Conservation (phyloP, 2,329 filamentous ascomycete species). For the Aspergillus glaucus region DNA sequence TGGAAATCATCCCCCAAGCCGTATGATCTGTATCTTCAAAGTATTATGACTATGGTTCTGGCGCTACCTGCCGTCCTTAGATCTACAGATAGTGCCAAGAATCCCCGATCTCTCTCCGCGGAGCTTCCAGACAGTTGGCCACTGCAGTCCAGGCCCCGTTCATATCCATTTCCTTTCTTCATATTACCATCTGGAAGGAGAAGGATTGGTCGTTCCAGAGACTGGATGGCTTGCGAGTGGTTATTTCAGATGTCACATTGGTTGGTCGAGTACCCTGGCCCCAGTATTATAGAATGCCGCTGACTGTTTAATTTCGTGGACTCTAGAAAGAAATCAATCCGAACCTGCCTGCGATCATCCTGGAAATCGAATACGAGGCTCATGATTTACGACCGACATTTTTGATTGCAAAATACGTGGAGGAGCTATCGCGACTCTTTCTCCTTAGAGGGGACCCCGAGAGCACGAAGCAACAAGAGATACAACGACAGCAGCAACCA, state of each 20-base stretch:
- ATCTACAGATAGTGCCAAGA: too few species aligned
- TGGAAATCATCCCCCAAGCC: too few species aligned
- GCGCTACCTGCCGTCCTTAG: too few species aligned
- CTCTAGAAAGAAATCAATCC: background rate
- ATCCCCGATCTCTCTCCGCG: too few species aligned
- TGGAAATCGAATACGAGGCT: too few species aligned
- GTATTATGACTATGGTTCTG: too few species aligned
- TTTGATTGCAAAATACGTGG: background rate
- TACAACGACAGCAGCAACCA: slow-evolving; percentile 11
- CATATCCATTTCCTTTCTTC: background rate
- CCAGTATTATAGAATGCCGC: background rate
- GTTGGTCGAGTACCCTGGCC: background rate
- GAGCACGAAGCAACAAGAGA: background rate
- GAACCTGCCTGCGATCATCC: too few species aligned
- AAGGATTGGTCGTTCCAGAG: background rate
- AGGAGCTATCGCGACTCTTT: background rate
- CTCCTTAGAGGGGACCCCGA: background rate
- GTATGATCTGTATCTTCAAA: too few species aligned
- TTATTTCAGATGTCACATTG: background rate
- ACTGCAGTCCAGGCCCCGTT: too few species aligned
- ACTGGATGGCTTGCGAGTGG: background rate
- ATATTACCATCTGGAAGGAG: background rate
- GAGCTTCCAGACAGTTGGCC: too few species aligned
- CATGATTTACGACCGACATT: background rate
- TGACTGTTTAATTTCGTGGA: background rate